Evolutionary conservation across 2,329 filamentous ascomycete genomes (phyloP).

Genomic region (Fusarium penzigii): DNA sequence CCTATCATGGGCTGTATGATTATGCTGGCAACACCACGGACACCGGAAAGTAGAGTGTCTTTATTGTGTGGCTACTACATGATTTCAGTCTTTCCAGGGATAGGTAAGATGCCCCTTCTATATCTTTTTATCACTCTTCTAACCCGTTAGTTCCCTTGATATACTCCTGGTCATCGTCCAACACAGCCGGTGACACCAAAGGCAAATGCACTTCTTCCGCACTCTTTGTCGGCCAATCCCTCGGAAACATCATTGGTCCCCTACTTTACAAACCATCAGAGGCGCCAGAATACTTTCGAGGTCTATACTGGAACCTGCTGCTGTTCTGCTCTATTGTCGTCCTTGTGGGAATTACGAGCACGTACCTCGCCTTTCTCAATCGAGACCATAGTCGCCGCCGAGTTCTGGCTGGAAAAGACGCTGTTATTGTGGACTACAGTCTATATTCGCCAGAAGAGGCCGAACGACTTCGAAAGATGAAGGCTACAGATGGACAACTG

Average conservation of each 20-base stretch:
- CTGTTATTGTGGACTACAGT: conserved; percentile 21
- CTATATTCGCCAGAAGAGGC: conserved; percentile 10
- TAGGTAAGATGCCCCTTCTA: neutral
- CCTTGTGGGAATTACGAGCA: conserved; percentile 38
- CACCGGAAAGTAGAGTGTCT: conserved; percentile 42
- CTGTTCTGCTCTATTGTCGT: conserved; percentile 33
- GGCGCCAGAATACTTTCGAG: conserved; percentile 36
- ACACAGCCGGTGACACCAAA: conserved; percentile 64
- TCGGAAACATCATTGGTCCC: conserved; percentile 62
- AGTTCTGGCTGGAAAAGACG: conserved; percentile 22
- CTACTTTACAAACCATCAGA: conserved; percentile 47
- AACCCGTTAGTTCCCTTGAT: conserved; percentile 39
- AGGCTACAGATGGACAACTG: neutral
- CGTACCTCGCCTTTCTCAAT: conserved; percentile 48
- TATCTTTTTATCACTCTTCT: neutral
- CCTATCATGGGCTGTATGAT: conserved; percentile 48
- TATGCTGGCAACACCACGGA: conserved; percentile 49
- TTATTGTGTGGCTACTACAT: conserved; percentile 56
- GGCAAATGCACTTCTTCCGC: conserved; percentile 61
- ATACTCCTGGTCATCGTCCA: conserved; percentile 54
- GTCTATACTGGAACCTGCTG: conserved; percentile 57
- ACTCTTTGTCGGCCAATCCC: conserved; percentile 57
- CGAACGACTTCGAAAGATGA: conserved; percentile 7
- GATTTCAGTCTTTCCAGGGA: conserved; percentile 5
- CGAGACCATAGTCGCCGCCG: conserved; percentile 41